Evolutionary conservation across 768 basidiomycete genomes (phyloP).

Genomic region (Suillus variegatus): DNA sequence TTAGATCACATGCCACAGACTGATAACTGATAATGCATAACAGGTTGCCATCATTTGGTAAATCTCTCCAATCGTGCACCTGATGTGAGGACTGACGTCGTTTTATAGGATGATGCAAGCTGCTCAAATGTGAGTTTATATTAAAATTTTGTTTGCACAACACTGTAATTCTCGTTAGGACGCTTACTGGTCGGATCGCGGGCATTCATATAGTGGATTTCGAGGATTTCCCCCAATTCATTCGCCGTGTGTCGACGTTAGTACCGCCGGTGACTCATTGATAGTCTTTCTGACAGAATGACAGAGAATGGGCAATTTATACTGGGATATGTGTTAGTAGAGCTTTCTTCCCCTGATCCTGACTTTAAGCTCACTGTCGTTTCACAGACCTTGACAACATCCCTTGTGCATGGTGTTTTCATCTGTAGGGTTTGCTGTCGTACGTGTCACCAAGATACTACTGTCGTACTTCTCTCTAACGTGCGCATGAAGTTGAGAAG

Average conservation of each 20-base stretch:
- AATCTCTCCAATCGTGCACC: background rate
- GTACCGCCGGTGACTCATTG: background rate
- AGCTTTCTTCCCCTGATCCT: background rate
- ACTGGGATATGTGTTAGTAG: background rate
- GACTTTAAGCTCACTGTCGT: background rate
- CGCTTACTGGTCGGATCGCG: background rate
- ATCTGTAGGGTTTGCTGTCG: background rate
- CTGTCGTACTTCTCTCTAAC: background rate
- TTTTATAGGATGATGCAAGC: background rate
- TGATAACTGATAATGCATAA: background rate
- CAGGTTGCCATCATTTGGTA: conserved; percentile 5
- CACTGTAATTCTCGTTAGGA: background rate
- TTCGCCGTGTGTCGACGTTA: background rate
- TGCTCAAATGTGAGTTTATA: background rate
- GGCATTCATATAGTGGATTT: background rate
- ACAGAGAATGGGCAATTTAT: conserved; percentile 2
- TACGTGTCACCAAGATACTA: background rate
- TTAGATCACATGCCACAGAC: background rate
- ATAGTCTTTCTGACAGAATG: background rate
- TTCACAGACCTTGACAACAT: background rate
- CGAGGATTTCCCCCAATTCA: background rate
- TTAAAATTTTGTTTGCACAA: no score
- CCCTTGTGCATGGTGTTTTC: background rate
- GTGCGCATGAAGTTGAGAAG: background rate
- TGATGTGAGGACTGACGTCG: background rate